A percentile compares a stretch with the other conserved stretches of the same genome.
Evolutionary conservation across 2,329 filamentous ascomycete genomes (phyloP).

Genomic region (Coniochaeta sp.): DNA sequence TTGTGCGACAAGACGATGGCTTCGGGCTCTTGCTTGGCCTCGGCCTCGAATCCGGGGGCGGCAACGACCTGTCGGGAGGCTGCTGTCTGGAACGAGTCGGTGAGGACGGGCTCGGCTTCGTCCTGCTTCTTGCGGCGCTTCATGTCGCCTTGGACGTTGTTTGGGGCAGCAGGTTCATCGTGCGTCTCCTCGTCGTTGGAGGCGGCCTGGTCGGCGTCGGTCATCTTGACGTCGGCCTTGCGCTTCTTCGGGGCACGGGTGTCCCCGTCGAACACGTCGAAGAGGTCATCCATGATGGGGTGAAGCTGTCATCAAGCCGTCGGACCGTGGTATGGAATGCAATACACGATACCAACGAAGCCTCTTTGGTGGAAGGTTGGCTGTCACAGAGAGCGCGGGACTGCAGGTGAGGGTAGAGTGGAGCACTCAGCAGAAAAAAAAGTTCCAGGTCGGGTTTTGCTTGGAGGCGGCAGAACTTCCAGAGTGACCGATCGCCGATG

Average conservation of each 20-base stretch:
- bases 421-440: background rate
- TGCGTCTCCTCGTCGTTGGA: slow-evolving; percentile 29
- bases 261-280: slow-evolving; percentile 72
- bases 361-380: no score
- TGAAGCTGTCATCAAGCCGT: background rate
- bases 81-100: slow-evolving; percentile 91
- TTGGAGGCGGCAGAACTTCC: background rate
- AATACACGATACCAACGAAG: no score
- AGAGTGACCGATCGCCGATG: background rate
- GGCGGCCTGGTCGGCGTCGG: slow-evolving; percentile 30
- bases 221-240: slow-evolving; percentile 28
- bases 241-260: slow-evolving; percentile 38
- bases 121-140: slow-evolving; percentile 59
- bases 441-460: background rate
- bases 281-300: slow-evolving; percentile 64
- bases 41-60: slow-evolving; percentile 57
- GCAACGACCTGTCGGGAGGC: slow-evolving; percentile 85
- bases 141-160: slow-evolving; percentile 27
- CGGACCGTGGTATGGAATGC: background rate
- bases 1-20: slow-evolving; percentile 88
- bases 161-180: slow-evolving; percentile 14
- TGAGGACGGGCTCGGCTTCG: slow-evolving; percentile 73
- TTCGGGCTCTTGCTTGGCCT: slow-evolving; percentile 52
- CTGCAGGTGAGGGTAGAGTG: background rate
- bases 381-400: background rate